Conservation (phyloP, 495 filamentous ascomycete genomes). For the Lophium mytilinum region DNA sequence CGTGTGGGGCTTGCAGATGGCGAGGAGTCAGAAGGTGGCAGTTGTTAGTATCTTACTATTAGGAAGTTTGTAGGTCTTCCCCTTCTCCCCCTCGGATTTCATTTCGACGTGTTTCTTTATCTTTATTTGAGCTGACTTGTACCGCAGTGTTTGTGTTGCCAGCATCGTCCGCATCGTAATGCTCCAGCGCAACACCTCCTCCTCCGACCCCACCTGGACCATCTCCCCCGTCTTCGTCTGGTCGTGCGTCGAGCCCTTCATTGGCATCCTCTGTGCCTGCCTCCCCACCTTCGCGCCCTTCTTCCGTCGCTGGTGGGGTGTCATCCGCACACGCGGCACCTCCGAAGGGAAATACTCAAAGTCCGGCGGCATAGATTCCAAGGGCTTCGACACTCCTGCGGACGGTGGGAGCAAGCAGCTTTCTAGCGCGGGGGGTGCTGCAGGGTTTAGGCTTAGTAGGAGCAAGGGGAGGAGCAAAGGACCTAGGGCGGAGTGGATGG, state of each 20-base stretch:
- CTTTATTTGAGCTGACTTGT: background rate
- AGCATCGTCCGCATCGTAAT: conserved; percentile 35
- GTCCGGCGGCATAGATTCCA: background rate
- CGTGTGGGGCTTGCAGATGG: conserved; percentile 36
- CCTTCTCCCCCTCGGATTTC: background rate
- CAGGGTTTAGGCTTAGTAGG: background rate
- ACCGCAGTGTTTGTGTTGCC: conserved; percentile 34
- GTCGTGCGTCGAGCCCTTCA: conserved; percentile 23
- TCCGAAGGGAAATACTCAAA: background rate
- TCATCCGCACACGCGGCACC: background rate
- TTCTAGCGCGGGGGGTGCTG: background rate
- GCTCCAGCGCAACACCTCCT: conserved; percentile 30
- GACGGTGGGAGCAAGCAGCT: background rate
- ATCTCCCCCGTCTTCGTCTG: conserved; percentile 11
- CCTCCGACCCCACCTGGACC: conserved; percentile 12
- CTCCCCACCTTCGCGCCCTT: conserved; percentile 19
- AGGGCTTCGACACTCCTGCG: too few species aligned
- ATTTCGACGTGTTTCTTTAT: too few species aligned
- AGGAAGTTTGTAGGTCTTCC: conserved; percentile 40
- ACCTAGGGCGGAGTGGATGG: background rate
- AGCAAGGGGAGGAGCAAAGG: background rate
- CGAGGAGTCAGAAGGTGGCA: conserved; percentile 39
- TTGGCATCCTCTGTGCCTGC: conserved; percentile 29
- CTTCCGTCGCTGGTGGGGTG: background rate
- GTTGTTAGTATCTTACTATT: conserved; percentile 44